phyloP scores from a whole-genome alignment of 768 basidiomycete genomes.

The Omphalotus guepiniiformis region DNA sequence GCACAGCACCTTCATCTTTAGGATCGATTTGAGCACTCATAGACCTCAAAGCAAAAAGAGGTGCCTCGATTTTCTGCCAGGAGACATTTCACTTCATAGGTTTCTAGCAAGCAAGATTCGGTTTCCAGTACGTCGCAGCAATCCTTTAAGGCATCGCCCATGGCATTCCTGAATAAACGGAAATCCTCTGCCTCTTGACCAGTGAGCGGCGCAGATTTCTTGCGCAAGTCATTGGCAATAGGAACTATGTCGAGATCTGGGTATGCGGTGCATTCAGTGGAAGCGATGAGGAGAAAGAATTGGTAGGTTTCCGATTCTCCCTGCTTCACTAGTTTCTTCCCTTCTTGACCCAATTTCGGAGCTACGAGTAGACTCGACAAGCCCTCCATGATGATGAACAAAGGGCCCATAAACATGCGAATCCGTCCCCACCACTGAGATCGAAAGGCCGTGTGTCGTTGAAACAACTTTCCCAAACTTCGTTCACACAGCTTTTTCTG shows the following conservation, averaged over 20 bases:
- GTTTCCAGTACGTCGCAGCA: constrained; percentile 93
- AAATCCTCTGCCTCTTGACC: constrained; percentile 92
- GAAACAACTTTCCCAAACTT: no score
- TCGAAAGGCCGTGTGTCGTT: no score
- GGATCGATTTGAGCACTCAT: constrained; percentile 95
- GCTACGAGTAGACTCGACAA: no score
- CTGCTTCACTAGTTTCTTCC: no score
- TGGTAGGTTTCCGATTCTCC: no score
- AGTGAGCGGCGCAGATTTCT: constrained; percentile 59
- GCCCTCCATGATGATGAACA: no score
- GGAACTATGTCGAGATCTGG: constrained; percentile 93
- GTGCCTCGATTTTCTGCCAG: constrained; percentile 98
- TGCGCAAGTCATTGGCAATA: constrained; percentile 98
- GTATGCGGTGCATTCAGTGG: constrained; percentile 89
- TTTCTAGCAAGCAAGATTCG: constrained; percentile 73
- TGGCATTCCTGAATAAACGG: constrained; percentile 92
- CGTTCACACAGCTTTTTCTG: no score
- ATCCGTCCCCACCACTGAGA: no score
- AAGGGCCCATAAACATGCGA: no score
- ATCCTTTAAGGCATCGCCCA: constrained; percentile 99
- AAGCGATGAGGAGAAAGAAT: no score
- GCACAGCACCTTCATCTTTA: constrained; percentile 79
- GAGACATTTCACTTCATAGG: constrained; percentile 73
- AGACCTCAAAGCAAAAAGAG: constrained; percentile 94
- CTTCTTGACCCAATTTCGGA: no score